Conservation (phyloP, 1,284 basidiomycete species). For the Ustilago curta region DNA sequence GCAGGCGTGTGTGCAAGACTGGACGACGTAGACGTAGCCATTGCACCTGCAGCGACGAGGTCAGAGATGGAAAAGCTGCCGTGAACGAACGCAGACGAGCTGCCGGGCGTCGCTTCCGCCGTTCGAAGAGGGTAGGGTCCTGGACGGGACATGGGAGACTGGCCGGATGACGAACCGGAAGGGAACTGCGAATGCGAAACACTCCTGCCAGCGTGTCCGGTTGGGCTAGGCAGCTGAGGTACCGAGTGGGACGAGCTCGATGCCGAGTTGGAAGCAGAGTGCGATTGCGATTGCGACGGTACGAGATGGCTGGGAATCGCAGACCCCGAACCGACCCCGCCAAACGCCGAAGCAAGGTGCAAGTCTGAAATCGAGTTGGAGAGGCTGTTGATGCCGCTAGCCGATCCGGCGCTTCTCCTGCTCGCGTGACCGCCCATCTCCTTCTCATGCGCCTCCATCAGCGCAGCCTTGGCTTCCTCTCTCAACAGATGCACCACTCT, state of each 20-base stretch:
- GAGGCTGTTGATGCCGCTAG: constrained; percentile 29
- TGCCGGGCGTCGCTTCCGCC: constrained; percentile 8
- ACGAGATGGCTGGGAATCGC: constrained; percentile 25
- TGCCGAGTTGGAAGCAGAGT: constrained; percentile 17
- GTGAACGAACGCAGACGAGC: constrained; percentile 40
- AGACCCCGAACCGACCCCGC: background rate
- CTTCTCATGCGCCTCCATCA: constrained; percentile 42
- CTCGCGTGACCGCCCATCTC: constrained; percentile 12
- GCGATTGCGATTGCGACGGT: constrained; percentile 11
- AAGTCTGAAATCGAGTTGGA: constrained; percentile 48
- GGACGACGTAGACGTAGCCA: constrained; percentile 26
- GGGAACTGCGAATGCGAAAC: constrained; percentile 29
- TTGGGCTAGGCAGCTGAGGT: constrained; percentile 5
- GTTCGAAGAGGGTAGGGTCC: constrained; percentile 33
- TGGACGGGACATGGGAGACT: constrained; percentile 16
- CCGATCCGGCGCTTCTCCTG: background rate
- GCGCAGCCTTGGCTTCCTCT: constrained; percentile 76
- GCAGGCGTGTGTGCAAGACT: constrained; percentile 34
- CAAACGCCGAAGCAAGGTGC: constrained; percentile 34
- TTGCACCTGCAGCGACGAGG: constrained; percentile 59
- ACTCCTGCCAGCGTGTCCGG: background rate
- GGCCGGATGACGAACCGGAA: constrained; percentile 20
- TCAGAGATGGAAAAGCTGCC: constrained; percentile 64
- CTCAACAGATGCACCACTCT: constrained; percentile 90
- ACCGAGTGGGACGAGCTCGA: constrained; percentile 31